A percentile compares a stretch with the other conserved stretches of the same genome.
Evolutionary conservation across 371 early-diverging fungal genomes (phyloP).

Genomic region (Mortierella sp.): DNA sequence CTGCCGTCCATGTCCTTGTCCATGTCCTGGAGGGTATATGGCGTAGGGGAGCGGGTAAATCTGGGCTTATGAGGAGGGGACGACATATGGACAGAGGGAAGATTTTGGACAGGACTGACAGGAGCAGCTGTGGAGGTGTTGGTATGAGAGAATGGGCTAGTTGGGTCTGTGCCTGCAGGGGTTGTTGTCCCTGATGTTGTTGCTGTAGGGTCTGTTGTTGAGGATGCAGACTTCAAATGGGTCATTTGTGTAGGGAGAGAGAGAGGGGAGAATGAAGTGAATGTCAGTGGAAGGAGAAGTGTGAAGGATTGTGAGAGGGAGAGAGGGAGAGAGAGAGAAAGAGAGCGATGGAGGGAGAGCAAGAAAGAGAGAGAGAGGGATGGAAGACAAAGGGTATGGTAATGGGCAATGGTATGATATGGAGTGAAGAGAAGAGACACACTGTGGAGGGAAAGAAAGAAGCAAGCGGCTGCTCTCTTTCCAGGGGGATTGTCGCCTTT

Average conservation of each 20-base stretch:
- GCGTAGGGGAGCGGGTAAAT: conserved; percentile 6
- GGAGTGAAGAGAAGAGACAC: neutral
- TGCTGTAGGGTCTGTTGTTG: neutral
- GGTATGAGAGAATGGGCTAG: neutral
- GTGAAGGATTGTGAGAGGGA: neutral
- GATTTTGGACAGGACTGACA: neutral
- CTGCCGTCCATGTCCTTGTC: neutral
- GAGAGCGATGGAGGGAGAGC: neutral
- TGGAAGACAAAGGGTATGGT: no score
- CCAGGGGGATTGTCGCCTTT: neutral
- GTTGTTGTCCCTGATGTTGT: neutral
- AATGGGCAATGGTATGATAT: no score
- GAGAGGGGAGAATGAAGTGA: neutral
- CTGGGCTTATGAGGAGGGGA: neutral
- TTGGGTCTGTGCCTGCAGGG: neutral
- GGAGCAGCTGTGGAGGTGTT: neutral
- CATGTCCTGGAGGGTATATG: neutral
- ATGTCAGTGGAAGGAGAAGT: neutral
- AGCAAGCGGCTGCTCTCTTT: conserved; percentile 1
- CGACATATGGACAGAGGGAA: neutral
- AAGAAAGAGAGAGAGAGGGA: neutral
- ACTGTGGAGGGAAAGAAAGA: neutral
- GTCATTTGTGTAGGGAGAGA: neutral
- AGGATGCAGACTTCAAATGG: neutral
- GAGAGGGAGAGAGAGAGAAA: neutral